These are phyloP conservation scores for Aschersonia sp. DNA, from an alignment of 2,329 filamentous ascomycete species.

Conservation along the genomic window DNA sequence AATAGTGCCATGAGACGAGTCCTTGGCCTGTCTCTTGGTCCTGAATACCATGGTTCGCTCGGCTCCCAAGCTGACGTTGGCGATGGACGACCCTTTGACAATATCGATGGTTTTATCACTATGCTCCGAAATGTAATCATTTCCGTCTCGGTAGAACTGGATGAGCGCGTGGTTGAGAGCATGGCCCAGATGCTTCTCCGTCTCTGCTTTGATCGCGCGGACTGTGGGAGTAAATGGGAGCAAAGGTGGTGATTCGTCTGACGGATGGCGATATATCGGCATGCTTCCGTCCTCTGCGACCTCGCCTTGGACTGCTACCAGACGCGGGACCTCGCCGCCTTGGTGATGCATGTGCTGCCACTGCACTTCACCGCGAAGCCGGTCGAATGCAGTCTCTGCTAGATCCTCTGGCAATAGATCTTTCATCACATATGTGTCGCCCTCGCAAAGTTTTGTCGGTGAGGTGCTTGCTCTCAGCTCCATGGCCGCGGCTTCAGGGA, in stretches of 20 bases:
- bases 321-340: constrained; percentile 77
- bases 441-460: constrained; percentile 53
- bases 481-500: not conserved
- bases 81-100: constrained; percentile 63
- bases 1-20: constrained; percentile 5
- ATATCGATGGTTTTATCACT: constrained; percentile 96
- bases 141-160: constrained; percentile 79
- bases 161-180: constrained; percentile 83
- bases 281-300: constrained; percentile 55
- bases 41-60: constrained; percentile 82
- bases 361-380: constrained; percentile 57
- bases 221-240: constrained; percentile 64
- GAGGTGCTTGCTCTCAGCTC: constrained; percentile 5
- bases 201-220: constrained; percentile 47
- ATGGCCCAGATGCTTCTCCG: constrained; percentile 64
- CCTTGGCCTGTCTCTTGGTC: constrained; percentile 52
- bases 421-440: constrained; percentile 63
- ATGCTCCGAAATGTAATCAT: constrained; percentile 90
- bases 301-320: constrained; percentile 78
- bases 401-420: constrained; percentile 49
- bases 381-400: constrained; percentile 49
- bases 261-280: constrained; percentile 89
- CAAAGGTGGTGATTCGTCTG: constrained; percentile 73
- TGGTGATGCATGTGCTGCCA: constrained; percentile 93
- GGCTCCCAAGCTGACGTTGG: constrained; percentile 88